Base-by-base conservation (phyloP, 192 early-diverging fungal species). In the Mortierella alpina region DNA sequence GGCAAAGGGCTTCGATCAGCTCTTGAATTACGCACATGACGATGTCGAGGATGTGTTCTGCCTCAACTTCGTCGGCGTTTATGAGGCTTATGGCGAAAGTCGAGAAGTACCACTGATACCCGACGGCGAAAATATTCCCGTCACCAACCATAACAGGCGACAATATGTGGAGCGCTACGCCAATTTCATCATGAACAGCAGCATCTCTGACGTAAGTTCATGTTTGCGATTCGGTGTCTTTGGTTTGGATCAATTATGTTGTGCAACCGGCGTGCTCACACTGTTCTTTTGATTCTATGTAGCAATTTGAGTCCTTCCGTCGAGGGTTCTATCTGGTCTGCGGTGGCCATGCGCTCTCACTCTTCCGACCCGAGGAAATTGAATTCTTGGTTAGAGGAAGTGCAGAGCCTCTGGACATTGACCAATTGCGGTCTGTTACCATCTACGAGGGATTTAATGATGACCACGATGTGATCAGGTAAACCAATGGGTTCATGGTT, bases 351-450 rank as follows among this genome's bases (percentile, higher is more conserved):
- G 93, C 96, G 6, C 72, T 94, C 41, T 91, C 92, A 42, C 80
- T 96, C 46, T 98, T 98, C 77, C 86, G 94, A 75, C 91, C 97
- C 7, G 95, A 96, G 83, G 97, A 98, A 70, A 93, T 98, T 55
- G 95, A 97, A 82, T 85, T 95, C 67, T 84, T 97, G 41, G 93
- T 98, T 40, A 88, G 95, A 66, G 97, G 97, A 13, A 92, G 93
- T 58, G 90, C 88, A 45, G 90, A 89, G 70, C 86, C 88, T n/a
- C 46, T 92, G 18, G 86, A 90, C 44, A 83, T 91, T 61, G 85
- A 88, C 51, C 83, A 88, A 47, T 65, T 92, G 54, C 70, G 81
- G 40, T 71, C 80, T 6, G 86, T 88, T 23, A 90, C 90, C 0
- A 74, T 83, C 42, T 91, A 91, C 63, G 68, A 89, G 84, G 85